phyloP scores from a whole-genome alignment of 495 filamentous ascomycete genomes.

The Penicillium herquei region DNA sequence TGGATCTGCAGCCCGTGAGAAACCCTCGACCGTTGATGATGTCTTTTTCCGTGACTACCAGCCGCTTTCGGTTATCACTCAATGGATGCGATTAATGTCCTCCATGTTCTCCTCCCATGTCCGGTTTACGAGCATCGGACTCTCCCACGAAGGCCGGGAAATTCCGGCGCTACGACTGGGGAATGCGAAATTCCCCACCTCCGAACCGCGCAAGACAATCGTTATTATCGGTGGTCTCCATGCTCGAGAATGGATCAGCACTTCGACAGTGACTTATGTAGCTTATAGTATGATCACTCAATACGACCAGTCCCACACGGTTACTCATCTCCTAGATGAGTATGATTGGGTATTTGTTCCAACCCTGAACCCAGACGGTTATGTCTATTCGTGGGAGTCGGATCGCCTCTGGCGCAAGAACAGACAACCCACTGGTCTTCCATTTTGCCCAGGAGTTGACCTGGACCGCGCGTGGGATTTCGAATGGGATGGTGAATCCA shows the following conservation, averaged over 20 bases:
- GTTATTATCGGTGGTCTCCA: slow-evolving; percentile 83
- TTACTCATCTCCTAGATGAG: slow-evolving; percentile 72
- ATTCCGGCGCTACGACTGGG: slow-evolving; percentile 84
- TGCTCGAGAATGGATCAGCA: slow-evolving; percentile 94
- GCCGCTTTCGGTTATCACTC: slow-evolving; percentile 70
- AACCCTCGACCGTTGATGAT: slow-evolving; percentile 46
- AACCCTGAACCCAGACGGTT: slow-evolving; percentile 89
- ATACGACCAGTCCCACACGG: slow-evolving; percentile 63
- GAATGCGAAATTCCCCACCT: slow-evolving; percentile 37
- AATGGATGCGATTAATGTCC: slow-evolving; percentile 87
- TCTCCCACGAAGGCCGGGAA: slow-evolving; percentile 80
- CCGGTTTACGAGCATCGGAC: slow-evolving; percentile 69
- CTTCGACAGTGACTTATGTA: slow-evolving; percentile 85
- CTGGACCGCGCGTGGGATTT: slow-evolving; percentile 83
- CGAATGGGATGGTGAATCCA: slow-evolving; percentile 71
- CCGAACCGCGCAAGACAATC: slow-evolving; percentile 66
- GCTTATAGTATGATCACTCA: slow-evolving; percentile 85
- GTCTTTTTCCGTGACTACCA: slow-evolving; percentile 90
- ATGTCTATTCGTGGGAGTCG: slow-evolving; percentile 86
- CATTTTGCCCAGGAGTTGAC: slow-evolving; percentile 84
- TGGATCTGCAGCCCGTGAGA: slow-evolving; percentile 33
- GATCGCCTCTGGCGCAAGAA: slow-evolving; percentile 97
- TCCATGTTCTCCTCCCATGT: slow-evolving; percentile 85
- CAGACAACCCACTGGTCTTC: slow-evolving; percentile 76
- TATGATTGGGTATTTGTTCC: slow-evolving; percentile 91